Base-by-base conservation (phyloP, 306 rosid species). In the Gillenia trifoliata region DNA sequence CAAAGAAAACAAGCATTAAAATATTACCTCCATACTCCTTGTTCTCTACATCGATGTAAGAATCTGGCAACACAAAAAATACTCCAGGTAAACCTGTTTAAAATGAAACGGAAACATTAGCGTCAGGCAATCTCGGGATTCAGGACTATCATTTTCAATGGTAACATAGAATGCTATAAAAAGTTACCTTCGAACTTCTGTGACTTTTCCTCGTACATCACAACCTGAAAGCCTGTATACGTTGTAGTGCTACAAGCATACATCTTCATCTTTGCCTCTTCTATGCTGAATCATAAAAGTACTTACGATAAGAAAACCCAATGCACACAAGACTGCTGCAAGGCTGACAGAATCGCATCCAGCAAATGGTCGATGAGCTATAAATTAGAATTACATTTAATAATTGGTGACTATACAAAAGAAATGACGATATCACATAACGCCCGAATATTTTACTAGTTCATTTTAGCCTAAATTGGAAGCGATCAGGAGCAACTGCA, bases 241-340 rank as follows among this genome's bases (percentile, higher is more conserved):
- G 85, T 87, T 26, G 93, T 91, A 12, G 98, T 93, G 75, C 97
- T 93, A 70, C 97, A 91, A 91, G 98, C 97, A 82, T 93, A 93
- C 1, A 93, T 91, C 71, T 82, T 82, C 91, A 75, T 81, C 69
- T 82, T 91, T 93, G 3, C 98, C 82, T 89, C 97, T 73, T 91
- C 98, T 80, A 91, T 28, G 54, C 98, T 93, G 84, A 74, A 72
- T 47, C 41, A 69, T 36, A 76, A 76, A 49, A n/a, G 5, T 29
- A 43, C 40, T n/a, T 0, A 47, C 1, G 16, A 0, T 4, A 45
- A 6, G 55, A 64, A 16, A 25, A 20, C 13, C n/a, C 2, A 20
- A 11, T 55, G 3, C 34, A 7, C 5, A 55, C 1, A 55, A 55
- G 61, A 55, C 28, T 55, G 61, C 61, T 8, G 13, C 25, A 54